Evolutionary conservation across 2,329 filamentous ascomycete genomes (phyloP).

Genomic region (Pseudonectria foliicola): DNA sequence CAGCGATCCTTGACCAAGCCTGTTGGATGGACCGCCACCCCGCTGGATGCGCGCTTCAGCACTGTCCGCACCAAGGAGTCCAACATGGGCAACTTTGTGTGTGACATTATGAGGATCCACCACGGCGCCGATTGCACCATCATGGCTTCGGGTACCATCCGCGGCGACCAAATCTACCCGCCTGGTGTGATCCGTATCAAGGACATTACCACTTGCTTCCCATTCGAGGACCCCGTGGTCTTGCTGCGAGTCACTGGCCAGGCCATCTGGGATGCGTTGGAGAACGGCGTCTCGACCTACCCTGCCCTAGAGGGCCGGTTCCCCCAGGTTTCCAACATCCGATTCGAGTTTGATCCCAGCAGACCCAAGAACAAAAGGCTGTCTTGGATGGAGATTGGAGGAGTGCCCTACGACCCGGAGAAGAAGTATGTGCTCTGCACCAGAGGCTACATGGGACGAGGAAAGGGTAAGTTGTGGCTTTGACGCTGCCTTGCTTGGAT

Average conservation of each 20-base stretch:
- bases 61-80: constrained; percentile 72
- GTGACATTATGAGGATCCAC: constrained; percentile 81
- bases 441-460: constrained; percentile 80
- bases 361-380: constrained; percentile 56
- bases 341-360: constrained; percentile 63
- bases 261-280: constrained; percentile 70
- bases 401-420: constrained; percentile 52
- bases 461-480: constrained; percentile 47
- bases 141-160: constrained; percentile 79
- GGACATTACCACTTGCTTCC: constrained; percentile 83
- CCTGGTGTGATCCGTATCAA: constrained; percentile 70
- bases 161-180: constrained; percentile 82
- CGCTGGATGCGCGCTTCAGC: constrained; percentile 79
- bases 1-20: constrained; percentile 74
- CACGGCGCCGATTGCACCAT: constrained; percentile 74
- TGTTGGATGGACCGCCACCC: constrained; percentile 73
- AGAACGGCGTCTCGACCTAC: constrained; percentile 75
- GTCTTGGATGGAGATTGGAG: constrained; percentile 52
- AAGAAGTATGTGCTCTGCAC: constrained; percentile 69
- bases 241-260: constrained; percentile 65
- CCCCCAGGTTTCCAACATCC: constrained; percentile 79
- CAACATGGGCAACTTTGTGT: constrained; percentile 86
- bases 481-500: no score
- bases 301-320: constrained; percentile 80
- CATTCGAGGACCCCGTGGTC: constrained; percentile 85